These are phyloP conservation scores for Triticum aestivum DNA, from an alignment of 176 grass and related monocot genomes.

Conservation along the genomic window DNA sequence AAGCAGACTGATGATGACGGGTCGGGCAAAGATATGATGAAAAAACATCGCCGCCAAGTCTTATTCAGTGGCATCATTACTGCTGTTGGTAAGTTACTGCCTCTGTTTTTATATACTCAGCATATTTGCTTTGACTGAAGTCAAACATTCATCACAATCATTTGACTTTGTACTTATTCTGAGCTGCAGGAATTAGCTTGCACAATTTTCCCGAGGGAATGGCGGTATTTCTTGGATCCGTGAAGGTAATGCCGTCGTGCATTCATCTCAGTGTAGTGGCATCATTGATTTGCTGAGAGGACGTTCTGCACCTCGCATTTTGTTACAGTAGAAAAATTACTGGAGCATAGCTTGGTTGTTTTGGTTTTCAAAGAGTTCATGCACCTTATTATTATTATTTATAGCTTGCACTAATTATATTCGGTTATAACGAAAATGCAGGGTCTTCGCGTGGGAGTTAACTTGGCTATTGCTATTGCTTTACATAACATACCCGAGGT, in stretches of 20 bases:
- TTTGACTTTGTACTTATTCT: conserved; percentile 31
- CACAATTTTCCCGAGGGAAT: conserved; percentile 97
- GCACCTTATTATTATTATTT: neutral
- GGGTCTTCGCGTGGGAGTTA: conserved; percentile 92
- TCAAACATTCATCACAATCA: neutral
- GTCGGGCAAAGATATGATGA: conserved; percentile 83
- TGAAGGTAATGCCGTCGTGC: conserved; percentile 62
- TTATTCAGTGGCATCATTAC: conserved; percentile 96
- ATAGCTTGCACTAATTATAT: conserved; percentile 25
- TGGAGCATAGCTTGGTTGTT: conserved; percentile 2
- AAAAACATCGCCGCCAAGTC: conserved; percentile 81
- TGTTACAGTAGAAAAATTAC: conserved; percentile 3
- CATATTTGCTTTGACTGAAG: no score
- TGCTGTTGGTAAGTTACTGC: conserved; percentile 71
- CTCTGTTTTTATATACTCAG: no score
- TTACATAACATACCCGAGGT: conserved; percentile 99
- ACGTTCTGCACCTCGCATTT: neutral
- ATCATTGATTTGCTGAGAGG: neutral
- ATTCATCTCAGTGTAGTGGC: conserved; percentile 13
- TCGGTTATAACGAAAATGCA: conserved; percentile 36
- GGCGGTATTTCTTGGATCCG: conserved; percentile 92
- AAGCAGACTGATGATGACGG: conserved; percentile 67
- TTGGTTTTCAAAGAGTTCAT: neutral
- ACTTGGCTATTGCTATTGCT: conserved; percentile 94
- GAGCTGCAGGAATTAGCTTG: conserved; percentile 79